Base-by-base conservation (phyloP, 768 basidiomycete genomes). In the Hemileccinum impolitum region DNA sequence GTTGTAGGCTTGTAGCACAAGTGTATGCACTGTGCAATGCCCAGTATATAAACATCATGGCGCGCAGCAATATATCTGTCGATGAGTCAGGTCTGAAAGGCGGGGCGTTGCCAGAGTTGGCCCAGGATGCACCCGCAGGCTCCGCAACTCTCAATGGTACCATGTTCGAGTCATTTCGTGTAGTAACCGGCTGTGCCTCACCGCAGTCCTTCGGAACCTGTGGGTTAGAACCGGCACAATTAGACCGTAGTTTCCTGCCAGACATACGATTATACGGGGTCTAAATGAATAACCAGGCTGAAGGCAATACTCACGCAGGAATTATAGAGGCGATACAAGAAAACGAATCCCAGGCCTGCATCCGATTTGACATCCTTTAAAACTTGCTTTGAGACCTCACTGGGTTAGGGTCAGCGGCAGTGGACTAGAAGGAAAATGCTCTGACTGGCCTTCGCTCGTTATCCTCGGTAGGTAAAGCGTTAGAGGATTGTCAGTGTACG, bases 401-500 rank as follows among this genome's bases (percentile, higher is more conserved):
- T 83, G 10, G 72, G 66, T 3, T 93, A 14, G 95, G 76, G 59
- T 89, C 83, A 14, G 94, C 83, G 4, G 86, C 82, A 0, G 85
- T 87, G 62, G n/a, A n/a, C n/a, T 90, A 94, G 67, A 95, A 96
- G 26, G 87, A 82, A 66, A 95, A 94, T 7, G 87, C 90, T 71
- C 92, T 93, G 57, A 84, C 81, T 63, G 1, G 70, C 63, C 53
- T 81, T 80, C 40, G 70, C 64, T n/a, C 78, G 44, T 79, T 80
- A 52, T 81, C 78, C 45, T 85, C 84, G 1, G 81, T 78, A 13
- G 81, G 79, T 2, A 81, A 75, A 19, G 84, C 77, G 52, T 96
- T 94, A 60, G 97, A 95, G 0, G 91, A 87, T 30, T 88, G 81
- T 65, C 98, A 99, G 93, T 95, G 67, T 92, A 97, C 3, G 91